Base-by-base conservation (phyloP, 805 yeast genomes). In the Brettanomyces nanus region DNA sequence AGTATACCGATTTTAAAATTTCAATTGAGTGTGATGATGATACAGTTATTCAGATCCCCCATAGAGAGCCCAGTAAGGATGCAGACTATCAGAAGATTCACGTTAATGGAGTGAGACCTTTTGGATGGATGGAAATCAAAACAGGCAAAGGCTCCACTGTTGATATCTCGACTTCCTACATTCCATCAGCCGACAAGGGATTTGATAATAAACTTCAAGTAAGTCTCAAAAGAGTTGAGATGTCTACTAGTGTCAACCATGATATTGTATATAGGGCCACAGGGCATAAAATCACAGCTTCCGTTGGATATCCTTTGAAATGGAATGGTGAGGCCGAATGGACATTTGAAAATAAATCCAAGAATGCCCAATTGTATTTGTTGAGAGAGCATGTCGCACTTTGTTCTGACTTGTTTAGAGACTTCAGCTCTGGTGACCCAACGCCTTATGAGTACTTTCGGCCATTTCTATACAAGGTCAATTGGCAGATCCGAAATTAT, bases 111-210 rank as follows among this genome's bases (percentile, higher is more conserved):
- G 53, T 65, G 2, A 65, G 92, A 34, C 82, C 95, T 1, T 92
- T 82, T 63, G 97, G 96, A 0, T 92, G 98, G 98, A 43, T 92
- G 3, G 97, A 90, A 50, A 38, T 86, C 15, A 80, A 78, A 42
- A 59, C 79, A 30, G 68, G 66, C 3, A 62, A 65, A 14, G 76
- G 70, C 0, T 72, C 95, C 0, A 65, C 66, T 0, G 49, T 80
- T 1, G 51, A 65, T 3, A 55, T 65, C 10, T 63, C 60, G 14
- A 59, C 71, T 1, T 75, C 82, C 0, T 66, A 75, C 43, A 59
- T 75, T 6, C 75, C 92, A 1, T 61, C 72, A 0, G 44, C 45
- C 4, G 59, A 58, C 3, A 51, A 62, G 2, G 82, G 96, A 0
- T 80, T 71, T 66, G 63, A 65, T 15, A 79, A 77, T 46, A 55